phyloP scores from a whole-genome alignment of 768 basidiomycete species.

The Tephrocybe sp. region DNA sequence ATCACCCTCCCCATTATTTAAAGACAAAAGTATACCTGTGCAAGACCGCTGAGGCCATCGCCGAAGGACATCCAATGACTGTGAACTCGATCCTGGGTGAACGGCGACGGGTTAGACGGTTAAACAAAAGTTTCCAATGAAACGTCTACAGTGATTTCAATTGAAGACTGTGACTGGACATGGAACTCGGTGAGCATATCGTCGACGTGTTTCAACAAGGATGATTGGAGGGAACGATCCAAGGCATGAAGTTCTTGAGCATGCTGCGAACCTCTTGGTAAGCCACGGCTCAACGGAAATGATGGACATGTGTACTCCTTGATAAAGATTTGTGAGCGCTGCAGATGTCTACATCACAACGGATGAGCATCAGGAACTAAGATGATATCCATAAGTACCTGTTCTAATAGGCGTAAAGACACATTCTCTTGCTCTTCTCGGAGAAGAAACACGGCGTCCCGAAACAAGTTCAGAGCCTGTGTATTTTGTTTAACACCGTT shows the following conservation, averaged over 20 bases:
- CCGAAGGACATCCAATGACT: conserved; percentile 12
- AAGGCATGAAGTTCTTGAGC: conserved; percentile 5
- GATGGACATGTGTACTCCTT: neutral
- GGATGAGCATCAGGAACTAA: neutral
- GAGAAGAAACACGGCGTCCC: neutral
- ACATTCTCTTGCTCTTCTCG: conserved; percentile 2
- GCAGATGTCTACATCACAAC: neutral
- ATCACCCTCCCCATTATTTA: neutral
- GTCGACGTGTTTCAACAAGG: conserved; percentile 4
- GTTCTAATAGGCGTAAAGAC: conserved; percentile 3
- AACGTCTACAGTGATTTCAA: conserved; percentile 15
- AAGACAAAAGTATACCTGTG: conserved; percentile 6
- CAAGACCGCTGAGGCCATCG: conserved; percentile 10
- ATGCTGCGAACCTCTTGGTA: conserved; percentile 2
- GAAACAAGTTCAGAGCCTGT: conserved; percentile 8
- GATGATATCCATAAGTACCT: conserved; percentile 1
- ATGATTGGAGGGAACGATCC: neutral
- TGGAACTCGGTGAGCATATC: conserved; percentile 4
- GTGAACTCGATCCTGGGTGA: conserved; percentile 11
- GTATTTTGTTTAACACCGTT: neutral
- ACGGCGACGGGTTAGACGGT: neutral
- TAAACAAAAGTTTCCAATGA: neutral
- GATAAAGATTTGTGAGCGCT: conserved; percentile 10
- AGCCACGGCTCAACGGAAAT: neutral
- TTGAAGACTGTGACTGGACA: conserved; percentile 11